phyloP scores from a whole-genome alignment of 1,284 basidiomycete species.

The Irpex sp. region DNA sequence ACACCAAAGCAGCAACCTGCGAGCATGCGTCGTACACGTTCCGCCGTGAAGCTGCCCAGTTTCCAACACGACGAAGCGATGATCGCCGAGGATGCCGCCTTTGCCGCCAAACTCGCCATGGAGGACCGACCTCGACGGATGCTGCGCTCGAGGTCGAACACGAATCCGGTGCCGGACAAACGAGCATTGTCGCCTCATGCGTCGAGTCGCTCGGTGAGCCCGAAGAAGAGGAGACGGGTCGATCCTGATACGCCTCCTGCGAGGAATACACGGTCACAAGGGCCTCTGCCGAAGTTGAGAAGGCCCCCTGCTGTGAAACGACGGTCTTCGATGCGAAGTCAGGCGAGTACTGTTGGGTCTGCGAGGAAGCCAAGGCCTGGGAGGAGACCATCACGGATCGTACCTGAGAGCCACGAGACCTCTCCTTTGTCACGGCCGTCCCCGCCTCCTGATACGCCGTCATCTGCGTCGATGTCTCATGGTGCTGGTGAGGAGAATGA shows the following conservation, averaged over 20 bases:
- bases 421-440: neutral
- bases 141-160: slow-evolving; percentile 28
- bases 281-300: neutral
- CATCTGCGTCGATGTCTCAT: neutral
- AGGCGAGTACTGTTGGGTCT: neutral
- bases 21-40: slow-evolving; percentile 3
- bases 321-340: slow-evolving; percentile 1
- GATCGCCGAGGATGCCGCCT: slow-evolving; percentile 33
- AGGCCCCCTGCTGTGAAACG: slow-evolving; percentile 3
- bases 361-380: slow-evolving; percentile 3
- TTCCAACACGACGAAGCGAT: slow-evolving; percentile 6
- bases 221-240: slow-evolving; percentile 45
- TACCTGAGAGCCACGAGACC: neutral
- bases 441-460: neutral
- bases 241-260: slow-evolving; percentile 33
- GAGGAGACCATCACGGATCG: slow-evolving; percentile 5
- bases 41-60: neutral
- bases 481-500: neutral
- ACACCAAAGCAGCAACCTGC: neutral
- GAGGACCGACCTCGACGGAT: slow-evolving; percentile 30
- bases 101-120: slow-evolving; percentile 34
- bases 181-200: slow-evolving; percentile 16
- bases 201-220: slow-evolving; percentile 15
- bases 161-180: slow-evolving; percentile 18
- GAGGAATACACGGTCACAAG: slow-evolving; percentile 11